Percentiles rank a stretch among this genome's conserved stretches.
Conservation (phyloP, 805 yeast species). For the Wickerhamiella domercqiae region DNA sequence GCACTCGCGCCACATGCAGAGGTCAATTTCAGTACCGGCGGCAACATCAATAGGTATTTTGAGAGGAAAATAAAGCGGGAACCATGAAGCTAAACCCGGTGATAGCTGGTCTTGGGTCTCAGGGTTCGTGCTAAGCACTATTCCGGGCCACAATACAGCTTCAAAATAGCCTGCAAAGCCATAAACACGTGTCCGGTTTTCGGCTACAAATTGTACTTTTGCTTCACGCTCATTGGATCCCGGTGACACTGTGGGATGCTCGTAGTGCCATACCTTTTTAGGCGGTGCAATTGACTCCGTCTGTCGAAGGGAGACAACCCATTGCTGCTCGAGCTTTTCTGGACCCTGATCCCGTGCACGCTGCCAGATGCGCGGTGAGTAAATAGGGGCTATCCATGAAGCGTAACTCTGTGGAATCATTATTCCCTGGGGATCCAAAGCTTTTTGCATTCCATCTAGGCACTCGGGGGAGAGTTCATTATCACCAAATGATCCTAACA, state of each 20-base stretch:
- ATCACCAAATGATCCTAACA: conserved; percentile 84
- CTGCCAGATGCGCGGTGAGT: conserved; percentile 36
- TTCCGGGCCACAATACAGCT: conserved; percentile 50
- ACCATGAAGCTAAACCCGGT: conserved; percentile 44
- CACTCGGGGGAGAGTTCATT: conserved; percentile 85
- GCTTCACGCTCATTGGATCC: conserved; percentile 14
- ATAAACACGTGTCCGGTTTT: conserved; percentile 42
- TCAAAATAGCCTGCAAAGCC: conserved; percentile 64
- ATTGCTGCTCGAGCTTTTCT: conserved; percentile 25
- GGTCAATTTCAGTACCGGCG: conserved; percentile 40
- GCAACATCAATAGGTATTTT: conserved; percentile 36
- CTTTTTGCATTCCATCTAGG: conserved; percentile 28
- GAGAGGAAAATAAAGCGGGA: conserved; percentile 51
- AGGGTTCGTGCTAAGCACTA: conserved; percentile 38
- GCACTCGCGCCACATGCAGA: conserved; percentile 35
- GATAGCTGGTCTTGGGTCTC: conserved; percentile 24
- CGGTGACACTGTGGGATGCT: conserved; percentile 31
- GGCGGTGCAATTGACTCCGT: conserved; percentile 32
- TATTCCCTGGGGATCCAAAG: conserved; percentile 15
- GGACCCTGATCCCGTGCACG: conserved; percentile 6
- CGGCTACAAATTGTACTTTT: conserved; percentile 30
- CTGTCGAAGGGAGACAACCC: conserved; percentile 29
- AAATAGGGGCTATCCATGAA: conserved; percentile 51
- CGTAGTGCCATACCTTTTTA: conserved; percentile 45
- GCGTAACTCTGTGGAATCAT: conserved; percentile 50